phyloP scores from a whole-genome alignment of 116 monocot species.

The Phalaenopsis hybrid region DNA sequence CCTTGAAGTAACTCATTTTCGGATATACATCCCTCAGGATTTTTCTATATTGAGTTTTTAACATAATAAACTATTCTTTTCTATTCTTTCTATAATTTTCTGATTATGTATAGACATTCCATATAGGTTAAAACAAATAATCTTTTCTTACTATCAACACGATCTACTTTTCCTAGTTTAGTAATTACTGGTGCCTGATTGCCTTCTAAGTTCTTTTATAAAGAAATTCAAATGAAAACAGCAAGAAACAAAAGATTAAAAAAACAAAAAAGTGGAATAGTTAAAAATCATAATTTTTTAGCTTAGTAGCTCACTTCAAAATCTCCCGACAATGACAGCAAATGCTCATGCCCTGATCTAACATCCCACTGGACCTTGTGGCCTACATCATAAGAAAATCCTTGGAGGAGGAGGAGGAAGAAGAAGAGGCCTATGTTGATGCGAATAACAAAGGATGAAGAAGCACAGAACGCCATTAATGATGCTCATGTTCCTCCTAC shows the following conservation, averaged over 20 bases:
- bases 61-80: too few species aligned
- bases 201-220: neutral
- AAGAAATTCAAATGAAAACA: neutral
- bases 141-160: too few species aligned
- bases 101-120: too few species aligned
- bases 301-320: too few species aligned
- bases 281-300: neutral
- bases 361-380: neutral
- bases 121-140: too few species aligned
- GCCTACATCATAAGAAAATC: neutral
- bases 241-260: neutral
- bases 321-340: neutral
- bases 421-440: neutral
- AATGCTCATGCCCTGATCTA: neutral
- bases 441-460: neutral
- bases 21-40: too few species aligned
- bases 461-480: neutral
- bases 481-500: neutral
- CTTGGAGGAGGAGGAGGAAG: neutral
- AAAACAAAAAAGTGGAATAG: neutral
- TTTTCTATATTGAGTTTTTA: too few species aligned
- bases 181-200: too few species aligned
- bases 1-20: too few species aligned
- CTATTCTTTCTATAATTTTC: too few species aligned
- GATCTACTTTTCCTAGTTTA: too few species aligned